phyloP scores from a whole-genome alignment of 176 grass and related monocot species.

The Chrysopogon serrulatus region DNA sequence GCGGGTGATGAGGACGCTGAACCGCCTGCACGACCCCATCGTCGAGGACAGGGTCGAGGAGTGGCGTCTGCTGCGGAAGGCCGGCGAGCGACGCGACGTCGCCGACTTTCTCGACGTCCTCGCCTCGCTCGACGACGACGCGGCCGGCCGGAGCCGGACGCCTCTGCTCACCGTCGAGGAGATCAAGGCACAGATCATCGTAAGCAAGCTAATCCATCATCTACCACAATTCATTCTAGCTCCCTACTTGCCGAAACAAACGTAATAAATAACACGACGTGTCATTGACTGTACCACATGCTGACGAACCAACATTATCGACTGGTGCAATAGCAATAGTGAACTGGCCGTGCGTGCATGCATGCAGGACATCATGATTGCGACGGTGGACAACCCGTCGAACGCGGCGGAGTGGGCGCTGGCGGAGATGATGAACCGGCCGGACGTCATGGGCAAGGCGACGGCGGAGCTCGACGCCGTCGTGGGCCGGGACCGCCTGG shows the following conservation, averaged over 20 bases:
- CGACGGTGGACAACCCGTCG: constrained; percentile 31
- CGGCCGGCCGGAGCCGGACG: not conserved
- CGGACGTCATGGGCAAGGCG: constrained; percentile 15
- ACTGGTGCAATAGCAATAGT: too few species aligned
- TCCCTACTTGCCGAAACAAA: too few species aligned
- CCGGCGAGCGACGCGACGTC: not conserved
- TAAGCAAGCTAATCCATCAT: constrained; percentile 10
- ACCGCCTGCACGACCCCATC: constrained; percentile 30
- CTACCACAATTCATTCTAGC: too few species aligned
- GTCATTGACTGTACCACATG: too few species aligned
- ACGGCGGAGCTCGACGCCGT: constrained; percentile 20
- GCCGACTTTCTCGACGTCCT: constrained; percentile 46
- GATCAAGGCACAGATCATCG: constrained; percentile 39
- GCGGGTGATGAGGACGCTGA: constrained; percentile 1
- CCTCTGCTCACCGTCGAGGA: constrained; percentile 30
- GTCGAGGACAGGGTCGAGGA: constrained; percentile 25
- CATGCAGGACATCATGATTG: constrained; percentile 24
- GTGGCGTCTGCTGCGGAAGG: constrained; percentile 22
- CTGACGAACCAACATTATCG: too few species aligned
- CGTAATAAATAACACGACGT: too few species aligned
- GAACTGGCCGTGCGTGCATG: too few species aligned
- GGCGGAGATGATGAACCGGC: constrained; percentile 30
- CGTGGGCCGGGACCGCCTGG: not conserved
- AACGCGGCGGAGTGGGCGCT: constrained; percentile 33
- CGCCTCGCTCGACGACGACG: constrained; percentile 11